These are phyloP conservation scores for Phlebiopsis flavidoalba DNA, from an alignment of 768 basidiomycete genomes.

Conservation along the genomic window DNA sequence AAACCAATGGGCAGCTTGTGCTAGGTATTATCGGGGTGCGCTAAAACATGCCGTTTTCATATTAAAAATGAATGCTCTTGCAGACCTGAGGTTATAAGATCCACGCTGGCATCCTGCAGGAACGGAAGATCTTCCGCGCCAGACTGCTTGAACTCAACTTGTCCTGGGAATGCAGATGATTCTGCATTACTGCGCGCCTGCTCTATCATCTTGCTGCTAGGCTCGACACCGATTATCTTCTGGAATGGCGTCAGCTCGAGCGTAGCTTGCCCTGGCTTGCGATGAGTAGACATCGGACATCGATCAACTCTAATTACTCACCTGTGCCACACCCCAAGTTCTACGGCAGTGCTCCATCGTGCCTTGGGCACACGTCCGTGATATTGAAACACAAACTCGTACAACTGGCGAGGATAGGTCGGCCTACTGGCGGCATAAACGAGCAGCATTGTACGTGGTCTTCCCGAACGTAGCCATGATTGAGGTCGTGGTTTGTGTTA, in stretches of 20 bases:
- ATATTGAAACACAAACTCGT: slow-evolving; percentile 55
- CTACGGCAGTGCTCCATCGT: slow-evolving; percentile 56
- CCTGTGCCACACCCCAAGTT: slow-evolving; percentile 87
- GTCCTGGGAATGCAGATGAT: slow-evolving; percentile 10
- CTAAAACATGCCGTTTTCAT: neutral
- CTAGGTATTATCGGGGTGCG: slow-evolving; percentile 28
- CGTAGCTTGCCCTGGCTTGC: slow-evolving; percentile 62
- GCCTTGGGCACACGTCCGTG: slow-evolving; percentile 35
- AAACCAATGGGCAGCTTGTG: slow-evolving; percentile 83
- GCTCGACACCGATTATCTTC: slow-evolving; percentile 69
- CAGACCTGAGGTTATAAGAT: slow-evolving; percentile 64
- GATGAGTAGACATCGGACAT: neutral
- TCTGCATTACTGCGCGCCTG: slow-evolving; percentile 31
- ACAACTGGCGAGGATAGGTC: slow-evolving; percentile 65
- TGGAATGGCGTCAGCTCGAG: slow-evolving; percentile 49
- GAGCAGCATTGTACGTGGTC: slow-evolving; percentile 57
- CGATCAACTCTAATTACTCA: slow-evolving; percentile 23
- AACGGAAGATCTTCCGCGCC: slow-evolving; percentile 52
- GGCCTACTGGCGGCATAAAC: slow-evolving; percentile 69
- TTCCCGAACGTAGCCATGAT: slow-evolving; percentile 76
- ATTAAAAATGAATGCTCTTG: neutral
- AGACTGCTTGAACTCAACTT: slow-evolving; percentile 33
- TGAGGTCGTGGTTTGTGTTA: neutral
- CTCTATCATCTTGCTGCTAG: slow-evolving; percentile 65
- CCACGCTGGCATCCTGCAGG: slow-evolving; percentile 48